A percentile compares a stretch with the other conserved stretches of the same genome.
Conservation (phyloP, 2,329 filamentous ascomycete species). For the Penicillium sp. region DNA sequence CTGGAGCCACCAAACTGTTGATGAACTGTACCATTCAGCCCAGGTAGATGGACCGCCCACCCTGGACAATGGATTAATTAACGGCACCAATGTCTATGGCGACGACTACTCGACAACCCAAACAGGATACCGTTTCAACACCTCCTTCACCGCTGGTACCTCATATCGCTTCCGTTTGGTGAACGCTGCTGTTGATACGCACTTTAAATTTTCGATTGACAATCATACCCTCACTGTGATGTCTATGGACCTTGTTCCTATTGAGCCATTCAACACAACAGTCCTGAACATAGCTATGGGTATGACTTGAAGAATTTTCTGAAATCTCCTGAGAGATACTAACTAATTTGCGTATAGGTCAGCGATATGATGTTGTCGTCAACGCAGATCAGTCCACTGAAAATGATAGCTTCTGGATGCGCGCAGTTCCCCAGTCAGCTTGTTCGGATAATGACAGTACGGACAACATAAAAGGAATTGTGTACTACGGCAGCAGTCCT, state of each 20-base stretch:
- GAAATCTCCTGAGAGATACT: background rate
- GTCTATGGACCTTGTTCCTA: constrained; percentile 60
- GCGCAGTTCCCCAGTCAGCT: constrained; percentile 48
- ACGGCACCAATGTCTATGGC: constrained; percentile 44
- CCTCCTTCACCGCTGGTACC: constrained; percentile 47
- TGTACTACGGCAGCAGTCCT: constrained; percentile 42
- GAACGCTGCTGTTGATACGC: constrained; percentile 33
- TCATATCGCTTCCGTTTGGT: constrained; percentile 36
- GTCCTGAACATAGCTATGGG: constrained; percentile 53
- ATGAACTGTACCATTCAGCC: constrained; percentile 26
- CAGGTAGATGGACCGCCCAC: constrained; percentile 27
- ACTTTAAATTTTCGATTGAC: constrained; percentile 52
- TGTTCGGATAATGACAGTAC: constrained; percentile 49
- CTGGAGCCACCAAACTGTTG: constrained; percentile 31
- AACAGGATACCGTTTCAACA: constrained; percentile 49
- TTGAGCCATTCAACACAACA: constrained; percentile 58
- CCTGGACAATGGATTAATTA: constrained; percentile 54
- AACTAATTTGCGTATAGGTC: constrained; percentile 25
- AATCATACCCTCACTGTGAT: constrained; percentile 64
- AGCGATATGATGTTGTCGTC: constrained; percentile 47
- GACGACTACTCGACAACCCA: constrained; percentile 25
- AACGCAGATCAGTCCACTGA: constrained; percentile 29
- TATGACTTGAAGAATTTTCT: constrained; percentile 8
- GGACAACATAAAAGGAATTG: constrained; percentile 55
- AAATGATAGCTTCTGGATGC: constrained; percentile 44